These are phyloP conservation scores for Xylariaceae sp. DNA, from an alignment of 2,329 filamentous ascomycete genomes.

Conservation along the genomic window DNA sequence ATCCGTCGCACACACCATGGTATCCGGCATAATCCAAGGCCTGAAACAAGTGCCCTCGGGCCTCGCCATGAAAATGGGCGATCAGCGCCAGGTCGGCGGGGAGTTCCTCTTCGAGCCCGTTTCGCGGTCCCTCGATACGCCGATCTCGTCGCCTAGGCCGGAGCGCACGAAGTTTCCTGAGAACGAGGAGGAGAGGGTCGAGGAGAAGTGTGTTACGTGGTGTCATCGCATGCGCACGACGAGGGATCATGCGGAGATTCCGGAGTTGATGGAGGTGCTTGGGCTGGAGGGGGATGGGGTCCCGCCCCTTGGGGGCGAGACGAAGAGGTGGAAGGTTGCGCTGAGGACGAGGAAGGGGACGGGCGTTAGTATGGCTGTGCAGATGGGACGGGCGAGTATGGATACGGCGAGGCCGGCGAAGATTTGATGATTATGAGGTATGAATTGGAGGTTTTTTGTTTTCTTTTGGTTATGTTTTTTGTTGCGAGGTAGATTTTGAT, in stretches of 20 bases:
- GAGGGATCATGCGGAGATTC: slow-evolving; percentile 69
- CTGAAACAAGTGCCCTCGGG: slow-evolving; percentile 54
- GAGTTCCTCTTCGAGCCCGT: slow-evolving; percentile 69
- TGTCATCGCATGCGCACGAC: slow-evolving; percentile 78
- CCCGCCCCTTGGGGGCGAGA: slow-evolving; percentile 34
- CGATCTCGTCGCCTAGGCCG: slow-evolving; percentile 38
- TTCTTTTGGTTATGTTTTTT: too few relatives aligned
- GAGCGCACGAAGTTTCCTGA: slow-evolving; percentile 9
- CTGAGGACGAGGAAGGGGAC: slow-evolving; percentile 48
- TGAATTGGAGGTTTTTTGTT: too few relatives aligned
- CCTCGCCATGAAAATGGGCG: slow-evolving; percentile 57
- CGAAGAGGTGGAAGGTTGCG: slow-evolving; percentile 44
- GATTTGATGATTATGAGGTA: neutral
- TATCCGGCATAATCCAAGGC: slow-evolving; percentile 53
- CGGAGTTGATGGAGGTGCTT: slow-evolving; percentile 58
- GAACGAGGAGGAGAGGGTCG: slow-evolving; percentile 17
- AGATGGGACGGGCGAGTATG: slow-evolving; percentile 43
- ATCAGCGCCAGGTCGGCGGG: slow-evolving; percentile 65
- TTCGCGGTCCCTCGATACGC: slow-evolving; percentile 37
- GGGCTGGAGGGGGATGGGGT: slow-evolving; percentile 44
- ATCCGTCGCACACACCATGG: slow-evolving; percentile 45
- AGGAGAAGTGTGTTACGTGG: slow-evolving; percentile 65
- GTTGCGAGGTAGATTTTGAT: too few relatives aligned
- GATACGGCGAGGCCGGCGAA: slow-evolving; percentile 16
- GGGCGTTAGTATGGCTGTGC: slow-evolving; percentile 45